phyloP scores from a whole-genome alignment of 1,139 yeast species.

The Sugiyamaella castrensis region DNA sequence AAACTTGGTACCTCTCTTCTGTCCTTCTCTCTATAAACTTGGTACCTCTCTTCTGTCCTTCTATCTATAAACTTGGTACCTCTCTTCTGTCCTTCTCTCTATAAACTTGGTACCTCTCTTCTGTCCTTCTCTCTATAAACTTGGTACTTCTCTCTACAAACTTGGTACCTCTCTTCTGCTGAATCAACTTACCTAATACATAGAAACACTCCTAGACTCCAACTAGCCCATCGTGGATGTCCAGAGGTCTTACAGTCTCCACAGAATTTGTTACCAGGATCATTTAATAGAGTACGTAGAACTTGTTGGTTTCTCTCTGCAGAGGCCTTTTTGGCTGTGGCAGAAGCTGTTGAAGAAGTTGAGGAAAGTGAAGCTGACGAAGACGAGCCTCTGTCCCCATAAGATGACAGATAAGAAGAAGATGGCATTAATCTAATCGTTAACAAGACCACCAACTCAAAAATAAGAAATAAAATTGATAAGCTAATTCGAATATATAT shows the following conservation, averaged over 20 bases:
- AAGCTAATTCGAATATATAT: too few relatives aligned
- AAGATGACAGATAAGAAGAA: constrained; percentile 16
- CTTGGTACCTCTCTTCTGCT: not conserved
- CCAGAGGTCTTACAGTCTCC: constrained; percentile 88
- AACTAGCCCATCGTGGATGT: constrained; percentile 97
- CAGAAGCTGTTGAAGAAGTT: constrained; percentile 5
- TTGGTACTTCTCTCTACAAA: not conserved
- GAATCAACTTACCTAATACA: constrained; percentile 51
- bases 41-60: too few relatives aligned
- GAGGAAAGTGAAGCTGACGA: constrained; percentile 6
- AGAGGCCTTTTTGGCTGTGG: constrained; percentile 23
- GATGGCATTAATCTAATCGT: constrained; percentile 10
- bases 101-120: too few relatives aligned
- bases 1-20: too few relatives aligned
- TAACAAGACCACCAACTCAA: too few relatives aligned
- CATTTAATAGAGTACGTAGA: constrained; percentile 67
- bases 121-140: too few relatives aligned
- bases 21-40: too few relatives aligned
- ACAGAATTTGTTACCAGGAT: constrained; percentile 71
- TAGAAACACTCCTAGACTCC: constrained; percentile 90
- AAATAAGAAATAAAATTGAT: too few relatives aligned
- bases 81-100: too few relatives aligned
- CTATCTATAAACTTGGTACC: too few relatives aligned
- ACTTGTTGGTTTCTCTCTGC: constrained; percentile 50
- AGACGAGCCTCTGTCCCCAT: constrained; percentile 5